Evolutionary conservation across 495 filamentous ascomycete genomes (phyloP).

Genomic region (Cryomyces minteri): DNA sequence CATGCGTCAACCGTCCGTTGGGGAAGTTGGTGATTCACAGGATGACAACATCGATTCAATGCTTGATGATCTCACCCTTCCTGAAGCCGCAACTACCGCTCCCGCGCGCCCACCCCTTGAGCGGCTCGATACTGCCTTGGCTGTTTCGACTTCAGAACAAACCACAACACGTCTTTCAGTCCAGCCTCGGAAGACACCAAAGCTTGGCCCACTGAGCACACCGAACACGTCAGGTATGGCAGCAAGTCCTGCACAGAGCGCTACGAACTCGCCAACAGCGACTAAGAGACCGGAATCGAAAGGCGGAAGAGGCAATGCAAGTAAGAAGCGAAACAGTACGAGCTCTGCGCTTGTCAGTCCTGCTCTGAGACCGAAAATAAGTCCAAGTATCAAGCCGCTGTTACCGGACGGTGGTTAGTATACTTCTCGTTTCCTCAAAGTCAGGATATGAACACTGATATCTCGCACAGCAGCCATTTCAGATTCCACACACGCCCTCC

Average conservation of each 20-base stretch:
- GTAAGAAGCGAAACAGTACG: slow-evolving; percentile 56
- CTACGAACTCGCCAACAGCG: neutral
- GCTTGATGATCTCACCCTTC: slow-evolving; percentile 20
- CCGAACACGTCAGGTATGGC: no score
- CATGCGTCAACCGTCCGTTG: no score
- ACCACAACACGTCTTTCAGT: slow-evolving; percentile 14
- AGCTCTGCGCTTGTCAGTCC: slow-evolving; percentile 67
- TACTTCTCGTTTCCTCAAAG: neutral
- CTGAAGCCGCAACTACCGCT: slow-evolving; percentile 14
- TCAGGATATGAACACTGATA: neutral
- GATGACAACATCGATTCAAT: neutral
- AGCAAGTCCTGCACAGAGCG: neutral
- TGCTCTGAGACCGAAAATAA: slow-evolving; percentile 79
- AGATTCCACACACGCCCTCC: slow-evolving; percentile 62
- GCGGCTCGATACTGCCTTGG: slow-evolving; percentile 7
- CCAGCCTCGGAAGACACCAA: slow-evolving; percentile 18
- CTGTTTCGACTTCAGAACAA: neutral
- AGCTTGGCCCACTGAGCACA: slow-evolving; percentile 5
- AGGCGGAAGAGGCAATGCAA: slow-evolving; percentile 6
- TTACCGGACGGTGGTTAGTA: slow-evolving; percentile 56
- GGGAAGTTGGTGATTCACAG: neutral
- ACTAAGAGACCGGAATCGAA: neutral
- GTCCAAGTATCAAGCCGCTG: slow-evolving; percentile 82
- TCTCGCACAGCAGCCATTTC: slow-evolving; percentile 19
- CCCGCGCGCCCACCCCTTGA: slow-evolving; percentile 5